Base-by-base conservation (phyloP, 2,329 filamentous ascomycete genomes). In the Cadophora luteo-olivacea region DNA sequence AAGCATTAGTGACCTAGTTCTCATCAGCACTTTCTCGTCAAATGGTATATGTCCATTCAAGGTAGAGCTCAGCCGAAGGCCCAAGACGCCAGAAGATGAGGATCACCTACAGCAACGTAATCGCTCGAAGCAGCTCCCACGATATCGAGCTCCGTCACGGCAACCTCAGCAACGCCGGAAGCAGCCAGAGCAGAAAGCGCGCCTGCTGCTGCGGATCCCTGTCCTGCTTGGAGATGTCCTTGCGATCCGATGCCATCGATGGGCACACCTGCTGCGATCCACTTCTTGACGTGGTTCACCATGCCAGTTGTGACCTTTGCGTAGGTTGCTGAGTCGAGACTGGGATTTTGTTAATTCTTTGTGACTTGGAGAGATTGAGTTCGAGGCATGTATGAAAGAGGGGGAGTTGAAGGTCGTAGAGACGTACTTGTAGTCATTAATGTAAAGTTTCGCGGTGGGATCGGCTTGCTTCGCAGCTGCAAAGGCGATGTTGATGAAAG, bases 401-500 rank as follows among this genome's bases (percentile, higher is more conserved):
- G 36, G 36, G 36, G 11, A 36, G 8, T 25, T 45, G 12, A 22
- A 48, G 25, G 32, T 4, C 24, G 60, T 19, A 33, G 41, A 24
- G 55, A 45, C 36, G 57, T 29, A 60, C 57, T 91, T 91, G 80
- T 85, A 87, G 78, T 93, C 91, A 79, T 93, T 94, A 81, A 93
- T 91, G 82, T 92, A 94, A 49, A 93, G 83, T 80, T 90, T 90
- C 2, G 88, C 89, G 66, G 79, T 75, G 2, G 91, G 89, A 77
- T 93, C 91, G 16, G 89, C 90, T 9, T 83, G 83, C 63, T 86
- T 85, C 24, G 91, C 91, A 12, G 91, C 87, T 64, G 86, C 83
- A 81, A 93, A 93, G 45, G 91, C 91, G 74, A 91, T 90, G 25
- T 83, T 82, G 64, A 93, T 87, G 75, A 90, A 92, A 77, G 86